A percentile compares a stretch with the other conserved stretches of the same genome.
Evolutionary conservation across 176 grass and related monocot genomes (phyloP).

Genomic region (Cymbopogon citratus): DNA sequence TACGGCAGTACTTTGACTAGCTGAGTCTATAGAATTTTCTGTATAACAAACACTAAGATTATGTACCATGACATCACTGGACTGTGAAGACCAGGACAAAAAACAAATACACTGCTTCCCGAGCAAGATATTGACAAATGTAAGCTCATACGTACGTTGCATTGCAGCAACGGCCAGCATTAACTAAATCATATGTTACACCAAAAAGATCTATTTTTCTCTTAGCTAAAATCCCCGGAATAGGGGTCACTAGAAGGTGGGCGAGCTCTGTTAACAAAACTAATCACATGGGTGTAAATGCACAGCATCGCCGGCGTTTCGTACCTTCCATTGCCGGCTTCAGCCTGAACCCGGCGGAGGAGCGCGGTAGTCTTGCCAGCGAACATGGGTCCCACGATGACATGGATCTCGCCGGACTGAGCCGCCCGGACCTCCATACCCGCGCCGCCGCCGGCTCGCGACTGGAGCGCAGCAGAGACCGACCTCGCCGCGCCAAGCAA

Average conservation of each 20-base stretch:
- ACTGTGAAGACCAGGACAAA: background rate
- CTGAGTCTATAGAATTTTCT: background rate
- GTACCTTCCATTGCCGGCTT: conserved; percentile 64
- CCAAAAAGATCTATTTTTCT: background rate
- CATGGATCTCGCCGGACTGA: conserved; percentile 76
- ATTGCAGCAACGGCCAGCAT: background rate
- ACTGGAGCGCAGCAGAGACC: background rate
- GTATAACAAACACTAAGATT: background rate
- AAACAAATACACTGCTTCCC: background rate
- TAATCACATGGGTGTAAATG: background rate
- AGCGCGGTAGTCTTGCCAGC: conserved; percentile 88
- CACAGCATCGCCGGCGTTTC: background rate
- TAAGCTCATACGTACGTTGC: background rate
- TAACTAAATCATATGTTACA: background rate
- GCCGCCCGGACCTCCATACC: conserved; percentile 18
- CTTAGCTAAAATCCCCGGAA: too few relatives aligned
- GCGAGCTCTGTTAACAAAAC: background rate
- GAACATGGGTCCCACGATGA: conserved; percentile 88
- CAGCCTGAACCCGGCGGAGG: conserved; percentile 55
- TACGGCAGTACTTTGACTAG: background rate
- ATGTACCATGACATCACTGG: background rate
- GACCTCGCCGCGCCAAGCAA: conserved; percentile 15
- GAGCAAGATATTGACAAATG: background rate
- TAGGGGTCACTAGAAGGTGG: background rate
- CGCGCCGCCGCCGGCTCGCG: background rate